Evolutionary conservation across 768 basidiomycete genomes (phyloP).

Genomic region (Crassisporium funariophilum): DNA sequence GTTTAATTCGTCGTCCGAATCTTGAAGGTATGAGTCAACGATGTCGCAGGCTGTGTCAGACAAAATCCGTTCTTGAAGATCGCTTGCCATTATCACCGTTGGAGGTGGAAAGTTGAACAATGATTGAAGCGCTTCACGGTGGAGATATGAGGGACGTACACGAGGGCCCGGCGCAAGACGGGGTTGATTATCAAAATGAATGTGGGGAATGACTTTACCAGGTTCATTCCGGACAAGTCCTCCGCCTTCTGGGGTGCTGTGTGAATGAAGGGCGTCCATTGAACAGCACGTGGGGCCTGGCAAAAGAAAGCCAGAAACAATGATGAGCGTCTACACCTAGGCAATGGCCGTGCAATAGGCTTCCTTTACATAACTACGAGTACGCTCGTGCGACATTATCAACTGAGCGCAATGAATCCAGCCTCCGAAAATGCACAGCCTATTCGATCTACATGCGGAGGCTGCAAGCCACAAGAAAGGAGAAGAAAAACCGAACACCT

Average conservation of each 20-base stretch:
- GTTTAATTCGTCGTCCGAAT: conserved; percentile 14
- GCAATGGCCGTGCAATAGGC: too few species aligned
- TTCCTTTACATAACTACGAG: too few species aligned
- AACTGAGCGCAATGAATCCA: too few species aligned
- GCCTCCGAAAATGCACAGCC: too few species aligned
- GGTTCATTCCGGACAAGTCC: conserved; percentile 23
- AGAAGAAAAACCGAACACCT: too few species aligned
- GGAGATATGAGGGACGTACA: conserved; percentile 1
- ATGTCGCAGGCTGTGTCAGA: conserved; percentile 17
- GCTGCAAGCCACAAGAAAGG: too few species aligned
- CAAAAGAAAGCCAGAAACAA: not conserved
- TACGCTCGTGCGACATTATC: too few species aligned
- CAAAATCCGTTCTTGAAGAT: not conserved
- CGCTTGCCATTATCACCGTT: not conserved
- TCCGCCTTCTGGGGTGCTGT: not conserved
- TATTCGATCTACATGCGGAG: too few species aligned
- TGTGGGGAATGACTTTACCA: conserved; percentile 19
- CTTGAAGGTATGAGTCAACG: conserved; percentile 20
- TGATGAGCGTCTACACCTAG: not conserved
- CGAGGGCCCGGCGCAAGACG: not conserved
- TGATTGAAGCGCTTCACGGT: not conserved
- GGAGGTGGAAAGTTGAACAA: not conserved
- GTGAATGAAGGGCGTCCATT: not conserved
- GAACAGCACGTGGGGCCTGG: not conserved
- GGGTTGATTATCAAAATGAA: conserved; percentile 14